Base-by-base conservation (phyloP, 805 yeast species). In the Wickerhamomyces chambardii region DNA sequence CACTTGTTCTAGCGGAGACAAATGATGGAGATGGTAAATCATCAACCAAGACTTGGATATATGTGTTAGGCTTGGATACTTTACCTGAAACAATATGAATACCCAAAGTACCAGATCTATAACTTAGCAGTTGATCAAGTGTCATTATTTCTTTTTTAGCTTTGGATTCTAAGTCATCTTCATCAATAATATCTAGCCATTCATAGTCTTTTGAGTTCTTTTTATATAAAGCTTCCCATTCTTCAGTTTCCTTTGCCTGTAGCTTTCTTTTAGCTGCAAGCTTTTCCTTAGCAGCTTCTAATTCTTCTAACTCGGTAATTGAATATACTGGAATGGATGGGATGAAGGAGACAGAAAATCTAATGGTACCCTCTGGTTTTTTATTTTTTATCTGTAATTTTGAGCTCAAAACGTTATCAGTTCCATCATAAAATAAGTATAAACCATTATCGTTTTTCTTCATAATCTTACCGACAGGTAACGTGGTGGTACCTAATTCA, bases 311-410 rank as follows among this genome's bases (percentile, higher is more conserved):
- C 53, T 83, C 90, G 19, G 66, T 61, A 21, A 70, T 66, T 10
- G 84, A 67, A 47, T 68, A 75, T 2, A 78, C 78, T 2, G 84
- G 81, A 31, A 75, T 60, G 8, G 73, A 58, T 30, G 92, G 89
- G 33, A 79, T 55, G 55, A 81, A 81, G 2, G 84, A 71, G 24
- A 80, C 61, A 9, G 79, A 68, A 46, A 76, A 73, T 19, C 51
- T 50, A 27, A 83, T 49, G 5, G 52, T 46, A 29, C 86, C 84
- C 38, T 70, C 64, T 3, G 75, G 70, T 34, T 62, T 68, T 30
- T 47, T 53, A 36, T 65, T 53, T 53, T 34, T 53, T 40, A 49
- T 46, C 33, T 38, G 43, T 32, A 55, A 53, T 1, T 48, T 41
- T n/a, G 61, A 57, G 7, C 56, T 52, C 19, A 69, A 53, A 15